Base-by-base conservation (phyloP, 805 yeast species). In the Kodamaea lidongshanica region DNA sequence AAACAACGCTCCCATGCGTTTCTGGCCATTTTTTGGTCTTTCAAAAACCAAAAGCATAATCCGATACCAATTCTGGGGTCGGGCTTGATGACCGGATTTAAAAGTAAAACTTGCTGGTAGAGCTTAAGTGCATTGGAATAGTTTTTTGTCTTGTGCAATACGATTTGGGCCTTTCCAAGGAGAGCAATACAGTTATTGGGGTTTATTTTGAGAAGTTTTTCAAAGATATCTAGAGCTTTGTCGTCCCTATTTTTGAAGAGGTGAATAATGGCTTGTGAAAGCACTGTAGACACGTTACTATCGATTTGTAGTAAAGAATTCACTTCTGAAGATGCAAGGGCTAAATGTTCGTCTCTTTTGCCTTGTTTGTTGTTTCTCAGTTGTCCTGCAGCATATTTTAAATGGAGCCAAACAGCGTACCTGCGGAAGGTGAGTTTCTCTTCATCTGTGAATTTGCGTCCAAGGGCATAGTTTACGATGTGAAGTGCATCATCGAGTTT, bases 41-140 rank as follows among this genome's bases (percentile, higher is more conserved):
- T 80, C 38, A 92, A 61, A 37, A 74, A 74, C 96, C 96, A 92
- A 51, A 79, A 89, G 55, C 96, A 88, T 41, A 92, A 61, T 19
- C 98, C 99, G 38, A 89, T 75, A 16, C 97, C 99, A 37, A 92
- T 71, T 55, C 99, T 70, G 12, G 96, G 94, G 58, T 89, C 96
- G 4, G 97, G 96, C 43, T 72, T 72, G 43, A 81, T 60, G 20
- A 80, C 52, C 2, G 96, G 96, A 39, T 86, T 79, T 28, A 78
- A 65, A 19, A 79, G 68, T 41, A 92, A 64, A 6, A 83, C 78
- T 40, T 80, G 82, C 63, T 92, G 99, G 57, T 84, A 92, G 18
- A 83, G 54, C 51, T 79, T 79, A 45, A 92, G 68, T 10, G 95
- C 87, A 5, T 71, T 76, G 14, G 70, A 53, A 54, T 77, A 87